Evolutionary conservation across 768 basidiomycete genomes (phyloP).

Genomic region (Hortiboletus flavorubellus): DNA sequence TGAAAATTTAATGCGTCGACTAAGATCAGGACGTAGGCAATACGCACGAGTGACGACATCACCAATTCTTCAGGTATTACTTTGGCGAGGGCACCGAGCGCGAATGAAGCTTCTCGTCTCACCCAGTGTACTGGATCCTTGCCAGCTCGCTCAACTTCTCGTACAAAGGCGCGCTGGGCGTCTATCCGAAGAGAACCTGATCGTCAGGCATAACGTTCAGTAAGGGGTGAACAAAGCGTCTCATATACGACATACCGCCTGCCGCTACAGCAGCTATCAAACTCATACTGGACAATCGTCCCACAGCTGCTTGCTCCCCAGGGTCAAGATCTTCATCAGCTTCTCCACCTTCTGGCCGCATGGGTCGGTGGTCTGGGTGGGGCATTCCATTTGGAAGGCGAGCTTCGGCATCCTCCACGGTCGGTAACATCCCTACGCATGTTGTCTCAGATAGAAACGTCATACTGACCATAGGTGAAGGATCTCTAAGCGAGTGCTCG

Average conservation of each 20-base stretch:
- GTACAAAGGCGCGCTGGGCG: conserved; percentile 61
- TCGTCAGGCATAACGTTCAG: conserved; percentile 1
- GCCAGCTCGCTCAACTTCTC: conserved; percentile 67
- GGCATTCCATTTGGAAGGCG: conserved; percentile 10
- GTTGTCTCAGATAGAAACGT: conserved; percentile 18
- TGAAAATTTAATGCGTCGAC: conserved; percentile 4
- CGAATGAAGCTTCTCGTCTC: conserved; percentile 81
- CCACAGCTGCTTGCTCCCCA: conserved; percentile 75
- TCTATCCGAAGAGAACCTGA: conserved; percentile 55
- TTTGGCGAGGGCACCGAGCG: conserved; percentile 85
- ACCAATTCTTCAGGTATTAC: conserved; percentile 77
- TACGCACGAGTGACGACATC: conserved; percentile 54
- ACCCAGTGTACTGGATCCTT: conserved; percentile 73
- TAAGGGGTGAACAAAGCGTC: conserved; percentile 5
- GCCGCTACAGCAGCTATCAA: conserved; percentile 86
- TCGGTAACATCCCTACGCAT: conserved; percentile 2
- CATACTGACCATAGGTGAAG: conserved; percentile 11
- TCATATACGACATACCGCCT: conserved; percentile 48
- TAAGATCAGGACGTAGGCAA: conserved; percentile 5
- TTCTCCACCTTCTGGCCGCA: conserved; percentile 18
- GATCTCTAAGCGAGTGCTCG: conserved; percentile 14
- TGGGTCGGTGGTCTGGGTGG: conserved; percentile 14
- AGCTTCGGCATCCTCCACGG: conserved; percentile 10
- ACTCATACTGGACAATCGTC: conserved; percentile 89
- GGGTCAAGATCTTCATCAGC: conserved; percentile 41